Conservation (phyloP, 176 grass and related monocot species). For the Raddia guianensis region DNA sequence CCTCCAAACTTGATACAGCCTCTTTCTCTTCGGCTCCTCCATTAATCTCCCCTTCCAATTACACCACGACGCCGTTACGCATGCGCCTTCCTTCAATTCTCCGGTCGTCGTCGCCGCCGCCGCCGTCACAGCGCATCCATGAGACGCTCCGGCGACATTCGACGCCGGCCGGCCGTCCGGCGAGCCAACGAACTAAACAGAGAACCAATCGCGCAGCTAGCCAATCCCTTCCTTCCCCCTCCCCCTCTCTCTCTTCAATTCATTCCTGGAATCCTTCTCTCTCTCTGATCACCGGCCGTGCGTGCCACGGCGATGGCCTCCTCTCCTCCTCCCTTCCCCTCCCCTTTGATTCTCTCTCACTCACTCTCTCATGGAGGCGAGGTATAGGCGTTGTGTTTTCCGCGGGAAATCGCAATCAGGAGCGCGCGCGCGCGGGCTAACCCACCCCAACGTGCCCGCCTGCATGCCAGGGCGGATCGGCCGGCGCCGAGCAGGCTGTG, state of each 20-base stretch:
- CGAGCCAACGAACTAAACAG: neutral
- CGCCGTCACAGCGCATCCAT: neutral
- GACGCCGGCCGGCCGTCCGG: neutral
- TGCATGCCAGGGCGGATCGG: slow-evolving; percentile 42
- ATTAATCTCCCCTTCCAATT: slow-evolving; percentile 36
- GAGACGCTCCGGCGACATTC: neutral
- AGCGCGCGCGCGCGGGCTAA: too few species aligned
- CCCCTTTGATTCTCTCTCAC: neutral
- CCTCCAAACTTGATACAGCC: slow-evolving; percentile 86
- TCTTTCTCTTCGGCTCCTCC: slow-evolving; percentile 47
- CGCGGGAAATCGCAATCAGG: slow-evolving; percentile 36
- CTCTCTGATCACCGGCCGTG: neutral
- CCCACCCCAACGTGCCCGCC: slow-evolving; percentile 38
- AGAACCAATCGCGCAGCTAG: neutral
- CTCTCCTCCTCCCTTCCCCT: slow-evolving; percentile 8
- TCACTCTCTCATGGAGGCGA: neutral
- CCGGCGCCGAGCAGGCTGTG: slow-evolving; percentile 8
- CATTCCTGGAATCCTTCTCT: slow-evolving; percentile 16
- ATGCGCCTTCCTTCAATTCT: neutral
- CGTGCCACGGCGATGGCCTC: slow-evolving; percentile 3
- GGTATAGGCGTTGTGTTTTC: neutral
- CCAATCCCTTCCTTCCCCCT: neutral
- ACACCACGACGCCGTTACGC: neutral
- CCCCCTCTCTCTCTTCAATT: neutral
- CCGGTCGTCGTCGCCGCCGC: neutral